Evolutionary conservation across 1,284 basidiomycete genomes (phyloP).

Genomic region (Ustanciosporium gigantosporum): DNA sequence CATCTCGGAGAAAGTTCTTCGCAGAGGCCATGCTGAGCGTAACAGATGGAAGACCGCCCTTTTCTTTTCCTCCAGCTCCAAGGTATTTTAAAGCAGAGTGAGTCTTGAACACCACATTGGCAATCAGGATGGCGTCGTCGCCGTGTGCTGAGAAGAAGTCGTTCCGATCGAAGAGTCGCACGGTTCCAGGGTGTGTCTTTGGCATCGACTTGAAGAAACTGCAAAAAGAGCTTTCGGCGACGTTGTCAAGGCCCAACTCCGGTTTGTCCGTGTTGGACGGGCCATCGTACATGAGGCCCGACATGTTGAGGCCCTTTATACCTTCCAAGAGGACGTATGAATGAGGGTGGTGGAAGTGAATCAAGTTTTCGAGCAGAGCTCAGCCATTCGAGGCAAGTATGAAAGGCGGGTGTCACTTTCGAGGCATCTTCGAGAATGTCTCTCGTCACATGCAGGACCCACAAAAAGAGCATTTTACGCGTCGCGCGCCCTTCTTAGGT

Average conservation of each 20-base stretch:
- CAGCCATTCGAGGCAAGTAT: no score
- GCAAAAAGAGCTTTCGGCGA: constrained; percentile 48
- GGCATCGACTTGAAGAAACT: constrained; percentile 46
- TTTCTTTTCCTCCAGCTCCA: constrained; percentile 40
- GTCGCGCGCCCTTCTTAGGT: no score
- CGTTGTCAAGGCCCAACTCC: constrained; percentile 46
- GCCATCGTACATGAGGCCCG: constrained; percentile 56
- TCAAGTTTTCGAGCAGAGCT: no score
- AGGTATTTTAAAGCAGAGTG: constrained; percentile 59
- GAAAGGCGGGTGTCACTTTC: no score
- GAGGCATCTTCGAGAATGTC: no score
- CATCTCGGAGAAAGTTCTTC: constrained; percentile 83
- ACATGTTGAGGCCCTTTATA: constrained; percentile 40
- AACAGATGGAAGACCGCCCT: constrained; percentile 64
- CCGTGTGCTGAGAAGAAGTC: constrained; percentile 90
- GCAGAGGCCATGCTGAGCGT: constrained; percentile 80
- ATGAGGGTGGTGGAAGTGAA: no score
- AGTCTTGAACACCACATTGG: constrained; percentile 70
- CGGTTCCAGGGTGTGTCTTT: constrained; percentile 36
- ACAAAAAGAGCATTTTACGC: not conserved
- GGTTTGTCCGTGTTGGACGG: constrained; percentile 42
- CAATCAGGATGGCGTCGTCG: constrained; percentile 83
- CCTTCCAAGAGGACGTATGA: no score
- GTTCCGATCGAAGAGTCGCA: constrained; percentile 62
- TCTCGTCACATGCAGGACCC: no score